Base-by-base conservation (phyloP, 495 filamentous ascomycete genomes). In the Tuber magnatum region DNA sequence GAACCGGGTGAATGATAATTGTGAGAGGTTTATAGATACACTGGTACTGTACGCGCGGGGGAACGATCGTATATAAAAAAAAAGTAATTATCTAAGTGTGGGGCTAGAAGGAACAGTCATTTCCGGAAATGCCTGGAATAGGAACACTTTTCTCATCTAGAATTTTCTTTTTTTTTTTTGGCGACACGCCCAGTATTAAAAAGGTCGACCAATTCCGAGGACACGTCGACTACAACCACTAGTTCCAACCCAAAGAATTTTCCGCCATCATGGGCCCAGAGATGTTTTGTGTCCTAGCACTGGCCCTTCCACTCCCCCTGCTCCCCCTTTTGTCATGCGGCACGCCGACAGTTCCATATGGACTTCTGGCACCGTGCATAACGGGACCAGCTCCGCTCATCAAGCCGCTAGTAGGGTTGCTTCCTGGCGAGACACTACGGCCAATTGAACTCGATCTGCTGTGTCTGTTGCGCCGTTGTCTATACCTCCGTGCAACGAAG, bases 211-310 rank as follows among this genome's bases (percentile, higher is more conserved):
- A 32, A 65, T 65, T 65, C 56, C 28, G 56, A 65, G 46, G 46
- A 51, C 28, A 65, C 35, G 56, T 65, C 56, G 14, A 65, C 44
- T 71, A 71, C 38, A 74, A 65, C 43, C 43, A 85, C 88, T 88
- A 99, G 86, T 97, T 97, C 95, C 95, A 99, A 77, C 95, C 95
- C 77, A 99, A 89, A 72, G 93, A 97, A 86, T 99, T 99, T 87
- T 97, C 95, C 65, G 94, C 92, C 87, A 94, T 96, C 75, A 99
- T 92, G 6, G 95, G 95, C 71, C 89, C 90, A 65, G 90, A 92
- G 78, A 93, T 93, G 82, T 88, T 87, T 77, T 88, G 85, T 71
- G 89, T 90, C 79, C 91, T 86, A 71, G 91, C 91, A 83, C 88
- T 91, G 82, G 92, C 93, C 87, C 89, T 89, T 83, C 88, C 88